Evolutionary conservation across 2,329 filamentous ascomycete genomes (phyloP).

Genomic region (Dactylellina haptotyla): DNA sequence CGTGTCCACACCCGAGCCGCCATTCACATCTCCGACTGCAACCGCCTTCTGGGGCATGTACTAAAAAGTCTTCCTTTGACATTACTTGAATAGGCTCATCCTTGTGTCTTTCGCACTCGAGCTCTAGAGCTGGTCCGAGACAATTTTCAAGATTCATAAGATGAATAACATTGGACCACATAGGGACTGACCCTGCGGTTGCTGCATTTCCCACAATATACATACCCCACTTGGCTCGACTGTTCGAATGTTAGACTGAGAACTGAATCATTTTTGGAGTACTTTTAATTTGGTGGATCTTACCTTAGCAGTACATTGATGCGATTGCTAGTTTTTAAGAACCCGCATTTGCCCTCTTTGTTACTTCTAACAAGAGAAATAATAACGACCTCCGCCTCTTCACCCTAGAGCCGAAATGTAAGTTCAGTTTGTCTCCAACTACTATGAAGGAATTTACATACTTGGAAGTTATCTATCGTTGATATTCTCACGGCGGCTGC

Average conservation of each 20-base stretch:
- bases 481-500: constrained; percentile 57
- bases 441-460: constrained; percentile 64
- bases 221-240: constrained; percentile 75
- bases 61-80: constrained; percentile 69
- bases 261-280: too few relatives aligned
- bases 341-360: constrained; percentile 66
- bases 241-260: constrained; percentile 77
- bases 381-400: constrained; percentile 77
- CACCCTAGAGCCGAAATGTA: constrained; percentile 73
- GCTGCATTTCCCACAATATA: constrained; percentile 75
- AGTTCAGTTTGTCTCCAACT: constrained; percentile 18
- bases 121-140: constrained; percentile 66
- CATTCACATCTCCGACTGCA: constrained; percentile 66
- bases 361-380: constrained; percentile 79
- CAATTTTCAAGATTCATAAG: constrained; percentile 65
- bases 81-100: constrained; percentile 66
- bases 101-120: constrained; percentile 72
- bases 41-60: constrained; percentile 70
- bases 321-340: constrained; percentile 56
- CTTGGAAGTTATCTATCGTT: constrained; percentile 59
- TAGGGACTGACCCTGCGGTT: constrained; percentile 72
- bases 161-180: constrained; percentile 57
- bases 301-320: constrained; percentile 57
- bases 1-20: constrained; percentile 56
- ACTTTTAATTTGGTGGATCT: neutral